These are phyloP conservation scores for Aspergillus panamensis DNA, from an alignment of 495 filamentous ascomycete species.

Conservation along the genomic window DNA sequence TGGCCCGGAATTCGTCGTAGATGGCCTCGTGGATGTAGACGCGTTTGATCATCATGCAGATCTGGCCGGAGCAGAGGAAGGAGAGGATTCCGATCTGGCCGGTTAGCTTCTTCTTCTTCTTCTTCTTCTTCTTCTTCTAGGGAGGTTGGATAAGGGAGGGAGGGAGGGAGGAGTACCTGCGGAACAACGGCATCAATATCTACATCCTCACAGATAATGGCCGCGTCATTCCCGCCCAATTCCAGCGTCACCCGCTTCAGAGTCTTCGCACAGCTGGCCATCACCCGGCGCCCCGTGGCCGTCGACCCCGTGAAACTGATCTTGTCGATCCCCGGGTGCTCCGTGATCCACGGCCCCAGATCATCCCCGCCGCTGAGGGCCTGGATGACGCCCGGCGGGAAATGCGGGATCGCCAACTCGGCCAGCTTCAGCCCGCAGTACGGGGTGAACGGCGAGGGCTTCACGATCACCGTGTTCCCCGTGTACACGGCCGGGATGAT, in stretches of 20 bases:
- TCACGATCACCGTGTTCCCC: constrained; percentile 58
- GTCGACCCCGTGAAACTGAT: constrained; percentile 67
- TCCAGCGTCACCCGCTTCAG: constrained; percentile 60
- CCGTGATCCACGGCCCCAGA: constrained; percentile 55
- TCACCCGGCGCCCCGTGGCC: constrained; percentile 61
- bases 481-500: constrained; percentile 54
- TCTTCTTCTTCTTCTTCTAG: too few relatives aligned
- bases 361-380: constrained; percentile 64
- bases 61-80: constrained; percentile 51
- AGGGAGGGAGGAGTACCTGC: constrained; percentile 29
- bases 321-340: constrained; percentile 61
- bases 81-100: constrained; percentile 35
- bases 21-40: constrained; percentile 65
- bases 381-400: constrained; percentile 65
- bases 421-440: constrained; percentile 61
- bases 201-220: constrained; percentile 58
- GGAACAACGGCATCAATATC: constrained; percentile 57
- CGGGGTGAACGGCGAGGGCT: constrained; percentile 63
- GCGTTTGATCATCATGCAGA: constrained; percentile 58
- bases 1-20: constrained; percentile 56
- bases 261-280: constrained; percentile 56
- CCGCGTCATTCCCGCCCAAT: constrained; percentile 62
- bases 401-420: constrained; percentile 50
- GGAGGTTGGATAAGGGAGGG: too few relatives aligned
- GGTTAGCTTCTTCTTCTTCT: neutral